A percentile compares a stretch with the other conserved stretches of the same genome.
These are phyloP conservation scores for Vanrija sp. DNA, from an alignment of 1,284 basidiomycete genomes.

Conservation along the genomic window DNA sequence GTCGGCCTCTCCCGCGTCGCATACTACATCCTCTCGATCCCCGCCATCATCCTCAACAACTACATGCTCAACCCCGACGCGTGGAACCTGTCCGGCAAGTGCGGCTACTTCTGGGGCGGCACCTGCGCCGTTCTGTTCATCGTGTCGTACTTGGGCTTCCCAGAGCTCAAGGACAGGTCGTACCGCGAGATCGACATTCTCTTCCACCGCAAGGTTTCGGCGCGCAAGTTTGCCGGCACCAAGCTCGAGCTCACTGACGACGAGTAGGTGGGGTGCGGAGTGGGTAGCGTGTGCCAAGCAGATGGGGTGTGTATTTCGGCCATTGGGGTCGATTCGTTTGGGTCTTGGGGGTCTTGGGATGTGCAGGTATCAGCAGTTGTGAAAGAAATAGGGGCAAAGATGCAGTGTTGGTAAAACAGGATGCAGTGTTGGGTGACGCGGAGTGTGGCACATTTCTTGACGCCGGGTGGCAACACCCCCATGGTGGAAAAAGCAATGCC, in stretches of 20 bases:
- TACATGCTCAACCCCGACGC: constrained; percentile 37
- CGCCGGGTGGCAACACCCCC: no score
- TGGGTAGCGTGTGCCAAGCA: no score
- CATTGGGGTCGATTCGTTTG: no score
- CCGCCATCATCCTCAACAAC: constrained; percentile 31
- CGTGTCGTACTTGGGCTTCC: constrained; percentile 36
- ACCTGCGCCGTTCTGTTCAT: constrained; percentile 18
- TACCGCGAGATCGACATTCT: constrained; percentile 48
- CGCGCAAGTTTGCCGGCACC: constrained; percentile 43
- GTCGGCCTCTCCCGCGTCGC: not conserved
- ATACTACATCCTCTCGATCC: constrained; percentile 24
- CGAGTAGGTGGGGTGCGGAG: not conserved
- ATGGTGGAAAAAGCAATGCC: no score
- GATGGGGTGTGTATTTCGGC: no score
- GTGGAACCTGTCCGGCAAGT: constrained; percentile 35
- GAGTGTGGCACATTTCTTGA: no score
- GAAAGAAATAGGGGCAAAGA: no score
- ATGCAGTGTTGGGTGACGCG: no score
- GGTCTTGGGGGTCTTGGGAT: no score
- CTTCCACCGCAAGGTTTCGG: constrained; percentile 42
- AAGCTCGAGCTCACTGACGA: constrained; percentile 15
- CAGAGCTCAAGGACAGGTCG: constrained; percentile 48
- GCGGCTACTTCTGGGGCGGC: constrained; percentile 48
- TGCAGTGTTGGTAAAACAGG: no score
- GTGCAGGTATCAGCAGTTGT: no score